A percentile compares a stretch with the other conserved stretches of the same genome.
These are phyloP conservation scores for Madurella fahalii DNA, from an alignment of 2,329 filamentous ascomycete species.

Conservation along the genomic window DNA sequence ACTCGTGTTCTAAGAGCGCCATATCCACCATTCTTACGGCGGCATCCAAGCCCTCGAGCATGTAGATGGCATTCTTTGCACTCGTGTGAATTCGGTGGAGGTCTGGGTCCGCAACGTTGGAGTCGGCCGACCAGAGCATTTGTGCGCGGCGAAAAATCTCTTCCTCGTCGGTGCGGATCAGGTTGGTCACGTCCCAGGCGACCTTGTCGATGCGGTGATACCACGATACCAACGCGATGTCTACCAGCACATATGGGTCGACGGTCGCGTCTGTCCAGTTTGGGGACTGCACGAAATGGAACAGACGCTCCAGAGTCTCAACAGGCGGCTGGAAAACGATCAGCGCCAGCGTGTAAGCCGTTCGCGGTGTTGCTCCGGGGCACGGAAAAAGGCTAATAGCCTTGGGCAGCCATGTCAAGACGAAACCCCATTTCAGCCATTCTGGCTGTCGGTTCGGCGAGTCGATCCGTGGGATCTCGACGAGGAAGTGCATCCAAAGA, in stretches of 20 bases:
- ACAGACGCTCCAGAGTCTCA: neutral
- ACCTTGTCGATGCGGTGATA: slow-evolving; percentile 5
- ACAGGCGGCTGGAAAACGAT: neutral
- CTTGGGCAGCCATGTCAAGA: slow-evolving; percentile 1
- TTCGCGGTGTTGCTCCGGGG: no score
- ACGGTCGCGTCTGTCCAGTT: slow-evolving; percentile 1
- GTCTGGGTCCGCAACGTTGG: slow-evolving; percentile 7
- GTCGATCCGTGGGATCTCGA: neutral
- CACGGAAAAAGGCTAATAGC: no score
- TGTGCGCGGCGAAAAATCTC: slow-evolving; percentile 2
- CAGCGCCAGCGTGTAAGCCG: neutral
- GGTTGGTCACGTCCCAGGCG: slow-evolving; percentile 6
- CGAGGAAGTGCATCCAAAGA: slow-evolving; percentile 13
- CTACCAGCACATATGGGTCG: slow-evolving; percentile 9
- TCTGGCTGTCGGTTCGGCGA: neutral
- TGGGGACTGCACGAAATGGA: neutral
- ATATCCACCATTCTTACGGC: slow-evolving; percentile 2
- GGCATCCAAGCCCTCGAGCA: slow-evolving; percentile 9
- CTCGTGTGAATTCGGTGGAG: slow-evolving; percentile 10
- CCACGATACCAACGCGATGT: slow-evolving; percentile 9
- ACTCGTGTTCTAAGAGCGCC: neutral
- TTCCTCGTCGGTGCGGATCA: slow-evolving; percentile 3
- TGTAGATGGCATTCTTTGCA: slow-evolving; percentile 12
- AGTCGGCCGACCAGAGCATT: neutral
- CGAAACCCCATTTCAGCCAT: slow-evolving; percentile 5